Conservation (phyloP, 225 moss, liverwort and hornwort species). For the Pseudoscleropodium purum region DNA sequence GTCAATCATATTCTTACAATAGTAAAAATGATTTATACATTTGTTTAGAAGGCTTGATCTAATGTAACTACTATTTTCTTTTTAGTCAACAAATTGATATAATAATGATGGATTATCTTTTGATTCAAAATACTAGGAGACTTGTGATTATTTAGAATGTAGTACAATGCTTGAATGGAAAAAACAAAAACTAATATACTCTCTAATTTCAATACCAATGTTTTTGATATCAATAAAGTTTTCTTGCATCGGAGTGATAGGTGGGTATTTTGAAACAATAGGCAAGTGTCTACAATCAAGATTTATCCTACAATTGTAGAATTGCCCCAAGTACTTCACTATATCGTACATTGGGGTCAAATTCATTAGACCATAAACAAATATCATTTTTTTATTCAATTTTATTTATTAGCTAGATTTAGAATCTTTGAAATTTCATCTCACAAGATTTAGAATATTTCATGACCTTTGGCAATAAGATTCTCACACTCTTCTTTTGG, state of each 20-base stretch:
- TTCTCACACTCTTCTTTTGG: no score
- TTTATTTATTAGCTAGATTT: no score
- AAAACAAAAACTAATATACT: background rate
- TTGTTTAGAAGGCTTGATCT: background rate
- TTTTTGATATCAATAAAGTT: background rate
- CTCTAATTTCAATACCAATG: background rate
- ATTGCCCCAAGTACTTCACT: background rate
- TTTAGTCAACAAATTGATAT: background rate
- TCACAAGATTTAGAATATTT: no score
- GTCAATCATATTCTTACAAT: background rate
- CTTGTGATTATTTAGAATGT: background rate
- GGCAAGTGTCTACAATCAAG: rapidly evolving
- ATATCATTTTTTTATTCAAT: no score
- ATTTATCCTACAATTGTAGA: no score
- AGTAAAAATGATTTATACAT: background rate
- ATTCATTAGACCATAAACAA: no score
- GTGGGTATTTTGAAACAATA: background rate
- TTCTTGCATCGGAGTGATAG: background rate
- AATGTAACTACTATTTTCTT: background rate
- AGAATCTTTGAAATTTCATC: no score
- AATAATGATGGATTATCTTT: background rate
- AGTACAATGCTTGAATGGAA: background rate
- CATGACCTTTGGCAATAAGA: no score
- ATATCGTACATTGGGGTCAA: no score
- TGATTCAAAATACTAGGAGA: background rate